Base-by-base conservation (phyloP, 1,284 basidiomycete genomes). In the Heimioporus retisporus region DNA sequence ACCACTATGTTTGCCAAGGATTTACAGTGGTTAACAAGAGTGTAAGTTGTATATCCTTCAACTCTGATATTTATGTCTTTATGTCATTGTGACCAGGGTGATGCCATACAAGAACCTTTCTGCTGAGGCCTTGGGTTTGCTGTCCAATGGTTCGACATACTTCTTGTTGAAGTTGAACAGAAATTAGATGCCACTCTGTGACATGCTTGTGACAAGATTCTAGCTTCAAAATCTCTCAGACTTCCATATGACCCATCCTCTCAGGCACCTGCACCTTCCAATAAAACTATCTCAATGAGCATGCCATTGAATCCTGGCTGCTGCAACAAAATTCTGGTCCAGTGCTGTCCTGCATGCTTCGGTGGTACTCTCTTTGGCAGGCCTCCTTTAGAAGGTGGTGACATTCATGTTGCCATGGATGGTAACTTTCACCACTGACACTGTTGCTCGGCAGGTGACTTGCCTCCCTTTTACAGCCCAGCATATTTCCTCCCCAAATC, bases 401-500 rank as follows among this genome's bases (percentile, higher is more conserved):
- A 68, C 14, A 14, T 59, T 7, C 57, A 59, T 8, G 11, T 59
- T 48, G 57, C 43, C 5, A 59, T 28, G 10, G 43, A 59, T 19
- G 44, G 57, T 5, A 55, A 55, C 16, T 55, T 55, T n/a, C 55
- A 55, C n/a, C 55, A 55, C 19, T 16, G 28, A 0, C 67, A 68
- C 15, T 16, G 43, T 15, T 19, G 23, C 2, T 57, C 65, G 10
- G 54, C 65, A 25, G 58, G 67, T 10, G 58, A 63, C 13, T 28
- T 60, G 11, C 60, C 60, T 1, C 2, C 44, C 1, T 68, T 63
- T n/a, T 64, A 68, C 8, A 25, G 61, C 23, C 65, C 59, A 0
- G 18, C 23, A 5, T 64, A 68, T 19, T 61, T 68, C 23, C 62
- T 68, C 48, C n/a, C 56, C 1, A 67, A 67, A n/a, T 8, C 0